Evolutionary conservation across 2,329 filamentous ascomycete genomes (phyloP), one percentile per base, ranked within the genome.

Genomic region (Incumbomyces lentus): DNA sequence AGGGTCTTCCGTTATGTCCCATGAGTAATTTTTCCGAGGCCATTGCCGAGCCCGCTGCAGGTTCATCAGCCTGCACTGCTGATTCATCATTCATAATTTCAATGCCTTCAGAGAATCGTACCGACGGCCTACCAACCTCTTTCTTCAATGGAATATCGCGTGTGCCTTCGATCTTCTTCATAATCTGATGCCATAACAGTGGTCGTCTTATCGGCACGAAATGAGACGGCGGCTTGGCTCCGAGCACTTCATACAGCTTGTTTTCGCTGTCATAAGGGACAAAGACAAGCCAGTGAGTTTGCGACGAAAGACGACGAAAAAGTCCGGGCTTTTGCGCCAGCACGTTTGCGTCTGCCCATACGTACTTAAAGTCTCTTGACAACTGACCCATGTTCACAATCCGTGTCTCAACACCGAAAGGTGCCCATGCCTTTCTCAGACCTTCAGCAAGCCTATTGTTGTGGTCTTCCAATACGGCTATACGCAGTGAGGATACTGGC

Each of bases 111-210:
- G 57, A 56, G 46, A 61, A 61, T 41, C 57, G 48, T 32, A 60
- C 58, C 12, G 52, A 51, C 47, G 51, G 52, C 29, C 51, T 46
- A 16, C 47, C 40, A 2, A 42, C 39, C 17, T 49, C 51, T 10
- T 45, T 44, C 10, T 46, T 44, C 11, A 47, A 16, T 3, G 40
- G 44, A 32, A 44, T 52, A 18, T 49, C 46, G 2, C 38, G 43
- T 10, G 42, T 48, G 32, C 45, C 48, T 8, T 35, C 47, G 22
- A 60, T 57, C 12, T 22, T 56, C 12, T 54, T 45, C 17, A 55
- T 43, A 37, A 62, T 55, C 2, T 54, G 51, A 48, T 62, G 59
- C 57, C 55, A 62, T 19, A 61, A n/a, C 19, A 62, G 49, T 35
- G 60, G 59, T 40, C 53, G 55, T 39, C 43, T 54, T 38, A 61